phyloP scores from a whole-genome alignment of 2,329 filamentous ascomycete genomes.

The Aspergillus ibericus region DNA sequence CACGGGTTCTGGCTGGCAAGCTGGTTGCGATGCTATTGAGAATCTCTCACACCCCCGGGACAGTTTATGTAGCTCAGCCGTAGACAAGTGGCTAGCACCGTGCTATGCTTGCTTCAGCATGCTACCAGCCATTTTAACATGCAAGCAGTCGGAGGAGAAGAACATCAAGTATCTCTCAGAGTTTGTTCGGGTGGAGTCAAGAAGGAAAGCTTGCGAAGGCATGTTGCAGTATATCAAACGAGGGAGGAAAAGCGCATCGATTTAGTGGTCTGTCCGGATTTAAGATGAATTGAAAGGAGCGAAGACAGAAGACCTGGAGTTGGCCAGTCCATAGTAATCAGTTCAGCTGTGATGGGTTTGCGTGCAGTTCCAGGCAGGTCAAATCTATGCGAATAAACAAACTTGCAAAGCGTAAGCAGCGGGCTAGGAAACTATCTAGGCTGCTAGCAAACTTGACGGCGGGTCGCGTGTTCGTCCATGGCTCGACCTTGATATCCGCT shows the following conservation, averaged over 20 bases:
- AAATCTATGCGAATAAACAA: conserved; percentile 33
- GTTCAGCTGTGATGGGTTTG: conserved; percentile 46
- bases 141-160: conserved; percentile 54
- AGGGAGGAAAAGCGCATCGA: conserved; percentile 51
- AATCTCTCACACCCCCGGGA: conserved; percentile 53
- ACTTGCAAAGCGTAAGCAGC: background rate
- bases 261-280: conserved; percentile 58
- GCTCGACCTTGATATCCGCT: background rate
- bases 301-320: conserved; percentile 54
- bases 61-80: conserved; percentile 54
- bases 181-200: conserved; percentile 53
- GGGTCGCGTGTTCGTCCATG: too few relatives aligned
- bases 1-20: conserved; percentile 55
- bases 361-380: conserved; percentile 43
- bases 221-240: conserved; percentile 59
- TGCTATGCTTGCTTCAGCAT: conserved; percentile 50
- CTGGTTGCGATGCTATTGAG: conserved; percentile 56
- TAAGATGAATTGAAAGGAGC: conserved; percentile 60
- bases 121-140: conserved; percentile 56
- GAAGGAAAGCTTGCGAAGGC: conserved; percentile 50
- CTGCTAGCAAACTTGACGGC: too few relatives aligned
- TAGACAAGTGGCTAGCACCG: conserved; percentile 44
- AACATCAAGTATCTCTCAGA: conserved; percentile 59
- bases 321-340: conserved; percentile 52
- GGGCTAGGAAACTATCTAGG: background rate